Evolutionary conservation across 306 rosid species (phyloP).

Genomic region (cucumber (Cucumis sativus)): Cucumber_9930_V3 NC_026660.2:9229501-9230000

Average conservation of each 20-base stretch:
- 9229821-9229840: constrained; percentile 23
- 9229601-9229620: constrained; percentile 24
- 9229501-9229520: not conserved
- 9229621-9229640: constrained; percentile 36
- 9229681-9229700: constrained; percentile 4
- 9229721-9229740: constrained; percentile 48
- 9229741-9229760: constrained; percentile 46
- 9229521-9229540: not conserved
- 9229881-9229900: constrained; percentile 19
- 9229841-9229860: constrained; percentile 16
- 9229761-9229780: constrained; percentile 53
- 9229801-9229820: constrained; percentile 31
- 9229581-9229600: constrained; percentile 19
- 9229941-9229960: constrained; percentile 15
- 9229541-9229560: not conserved
- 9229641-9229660: constrained; percentile 27
- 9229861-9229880: constrained; percentile 15
- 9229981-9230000: constrained; percentile 44
- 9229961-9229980: constrained; percentile 10
- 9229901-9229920: constrained; percentile 16
- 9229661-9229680: constrained; percentile 1
- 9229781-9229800: constrained; percentile 49
- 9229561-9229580: constrained; percentile 21
- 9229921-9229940: constrained; percentile 19
- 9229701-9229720: constrained; percentile 28